A percentile compares a stretch with the other conserved stretches of the same genome.
Evolutionary conservation across 2,329 filamentous ascomycete species (phyloP).

Genomic region (Xylaria sp.): DNA sequence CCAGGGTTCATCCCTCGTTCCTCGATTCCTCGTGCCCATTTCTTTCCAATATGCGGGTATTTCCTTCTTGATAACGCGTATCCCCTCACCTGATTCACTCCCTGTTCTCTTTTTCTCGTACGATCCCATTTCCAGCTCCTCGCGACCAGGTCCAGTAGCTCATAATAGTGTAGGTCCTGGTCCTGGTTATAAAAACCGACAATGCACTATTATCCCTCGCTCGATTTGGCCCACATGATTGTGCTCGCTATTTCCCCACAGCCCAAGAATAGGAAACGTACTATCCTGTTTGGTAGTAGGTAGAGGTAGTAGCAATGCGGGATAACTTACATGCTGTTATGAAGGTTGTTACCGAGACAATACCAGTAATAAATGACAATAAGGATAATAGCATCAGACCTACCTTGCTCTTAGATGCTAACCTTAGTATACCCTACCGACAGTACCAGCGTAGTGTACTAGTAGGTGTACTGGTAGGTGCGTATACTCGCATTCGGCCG

Average conservation of each 20-base stretch:
- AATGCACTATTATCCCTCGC: conserved; percentile 30
- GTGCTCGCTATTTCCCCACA: conserved; percentile 27
- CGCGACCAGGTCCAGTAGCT: conserved; percentile 24
- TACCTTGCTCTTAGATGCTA: conserved; percentile 2
- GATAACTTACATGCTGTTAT: conserved; percentile 4
- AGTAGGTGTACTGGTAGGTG: too few relatives aligned
- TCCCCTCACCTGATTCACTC: conserved; percentile 21
- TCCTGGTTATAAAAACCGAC: conserved; percentile 22
- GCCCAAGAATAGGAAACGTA: conserved; percentile 37
- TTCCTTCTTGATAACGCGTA: conserved; percentile 12
- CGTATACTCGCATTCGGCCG: conserved; percentile 25
- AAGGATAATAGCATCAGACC: conserved; percentile 5
- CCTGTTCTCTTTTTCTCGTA: conserved; percentile 27
- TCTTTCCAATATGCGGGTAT: neutral
- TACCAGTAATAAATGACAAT: conserved; percentile 12
- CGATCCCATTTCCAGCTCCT: conserved; percentile 24
- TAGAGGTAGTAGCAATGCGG: conserved; percentile 4
- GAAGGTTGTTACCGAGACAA: conserved; percentile 16
- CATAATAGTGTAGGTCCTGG: conserved; percentile 15
- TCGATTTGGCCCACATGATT: conserved; percentile 31
- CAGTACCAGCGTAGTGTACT: neutral
- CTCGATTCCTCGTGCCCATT: conserved; percentile 10
- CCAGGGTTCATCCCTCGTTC: conserved; percentile 31
- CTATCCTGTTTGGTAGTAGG: conserved; percentile 21
- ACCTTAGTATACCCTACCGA: neutral